phyloP scores from a whole-genome alignment of 257 asterid genomes.

The Fraxinus americana region DNA sequence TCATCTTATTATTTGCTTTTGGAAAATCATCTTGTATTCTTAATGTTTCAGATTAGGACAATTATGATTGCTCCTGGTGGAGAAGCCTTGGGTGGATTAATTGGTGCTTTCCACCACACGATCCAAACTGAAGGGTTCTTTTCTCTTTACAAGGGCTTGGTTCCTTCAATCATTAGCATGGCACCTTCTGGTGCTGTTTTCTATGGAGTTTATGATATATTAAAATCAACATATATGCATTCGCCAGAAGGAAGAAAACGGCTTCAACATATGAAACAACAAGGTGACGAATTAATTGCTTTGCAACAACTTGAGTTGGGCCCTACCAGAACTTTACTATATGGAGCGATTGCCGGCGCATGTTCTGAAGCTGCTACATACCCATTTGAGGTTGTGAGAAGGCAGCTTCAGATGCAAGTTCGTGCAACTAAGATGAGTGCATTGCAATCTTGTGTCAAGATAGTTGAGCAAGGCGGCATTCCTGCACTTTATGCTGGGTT shows the following conservation, averaged over 20 bases:
- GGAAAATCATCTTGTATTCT: constrained; percentile 23
- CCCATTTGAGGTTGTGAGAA: constrained; percentile 96
- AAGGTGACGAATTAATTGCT: constrained; percentile 70
- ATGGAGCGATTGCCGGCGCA: constrained; percentile 95
- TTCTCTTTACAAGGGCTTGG: constrained; percentile 90
- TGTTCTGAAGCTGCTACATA: constrained; percentile 97
- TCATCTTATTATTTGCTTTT: constrained; percentile 15
- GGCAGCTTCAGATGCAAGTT: constrained; percentile 97
- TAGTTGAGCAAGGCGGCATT: constrained; percentile 84
- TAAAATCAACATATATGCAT: constrained; percentile 75
- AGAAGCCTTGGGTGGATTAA: constrained; percentile 82
- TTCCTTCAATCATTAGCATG: constrained; percentile 94
- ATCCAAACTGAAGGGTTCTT: constrained; percentile 85
- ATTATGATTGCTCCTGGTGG: constrained; percentile 99
- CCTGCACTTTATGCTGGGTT: constrained; percentile 89
- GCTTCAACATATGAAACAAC: constrained; percentile 61
- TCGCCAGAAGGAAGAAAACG: constrained; percentile 83
- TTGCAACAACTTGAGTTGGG: constrained; percentile 93
- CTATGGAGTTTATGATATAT: constrained; percentile 90
- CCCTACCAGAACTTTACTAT: constrained; percentile 66
- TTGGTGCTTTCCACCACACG: constrained; percentile 79
- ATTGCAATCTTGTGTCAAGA: constrained; percentile 67
- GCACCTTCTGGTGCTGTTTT: constrained; percentile 99
- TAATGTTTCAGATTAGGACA: constrained; percentile 78
- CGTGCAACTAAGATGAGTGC: constrained; percentile 75